Conservation (phyloP, 495 filamentous ascomycete genomes). For the Penicillium goetzii region DNA sequence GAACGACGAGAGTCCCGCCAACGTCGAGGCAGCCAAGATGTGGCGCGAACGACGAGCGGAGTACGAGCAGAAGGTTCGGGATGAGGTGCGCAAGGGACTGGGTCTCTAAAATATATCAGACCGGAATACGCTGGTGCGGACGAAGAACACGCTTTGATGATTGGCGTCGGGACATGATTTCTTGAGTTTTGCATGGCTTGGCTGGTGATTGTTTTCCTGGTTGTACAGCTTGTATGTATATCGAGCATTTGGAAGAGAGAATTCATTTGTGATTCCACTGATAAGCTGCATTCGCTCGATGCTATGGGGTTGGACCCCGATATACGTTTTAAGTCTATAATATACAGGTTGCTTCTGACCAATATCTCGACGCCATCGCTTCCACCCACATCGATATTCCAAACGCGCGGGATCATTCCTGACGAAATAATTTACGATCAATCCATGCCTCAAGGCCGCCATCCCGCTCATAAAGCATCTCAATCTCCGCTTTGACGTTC, state of each 20-base stretch:
- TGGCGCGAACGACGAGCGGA: slow-evolving; percentile 85
- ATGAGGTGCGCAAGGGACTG: slow-evolving; percentile 72
- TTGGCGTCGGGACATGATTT: slow-evolving; percentile 24
- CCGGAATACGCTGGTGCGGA: neutral
- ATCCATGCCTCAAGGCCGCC: slow-evolving; percentile 68
- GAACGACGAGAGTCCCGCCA: slow-evolving; percentile 97
- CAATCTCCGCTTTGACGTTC: slow-evolving; percentile 87
- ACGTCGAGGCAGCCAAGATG: slow-evolving; percentile 98
- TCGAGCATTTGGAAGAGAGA: slow-evolving; percentile 18
- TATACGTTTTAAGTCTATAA: slow-evolving; percentile 1
- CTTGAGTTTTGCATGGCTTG: slow-evolving; percentile 30
- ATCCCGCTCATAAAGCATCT: slow-evolving; percentile 68
- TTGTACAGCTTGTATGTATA: slow-evolving; percentile 25
- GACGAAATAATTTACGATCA: slow-evolving; percentile 47
- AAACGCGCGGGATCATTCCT: slow-evolving; percentile 17
- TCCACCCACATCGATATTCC: neutral
- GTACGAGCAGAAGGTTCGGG: slow-evolving; percentile 85
- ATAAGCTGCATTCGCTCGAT: neutral
- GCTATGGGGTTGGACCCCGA: neutral
- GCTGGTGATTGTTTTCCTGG: slow-evolving; percentile 19
- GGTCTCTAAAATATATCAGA: slow-evolving; percentile 43
- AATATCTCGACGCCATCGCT: neutral
- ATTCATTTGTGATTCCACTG: slow-evolving; percentile 4
- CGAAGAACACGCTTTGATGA: slow-evolving; percentile 26
- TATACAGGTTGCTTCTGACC: neutral